Base-by-base conservation (phyloP, 371 early-diverging fungal species). In the Mycotypha africana region DNA sequence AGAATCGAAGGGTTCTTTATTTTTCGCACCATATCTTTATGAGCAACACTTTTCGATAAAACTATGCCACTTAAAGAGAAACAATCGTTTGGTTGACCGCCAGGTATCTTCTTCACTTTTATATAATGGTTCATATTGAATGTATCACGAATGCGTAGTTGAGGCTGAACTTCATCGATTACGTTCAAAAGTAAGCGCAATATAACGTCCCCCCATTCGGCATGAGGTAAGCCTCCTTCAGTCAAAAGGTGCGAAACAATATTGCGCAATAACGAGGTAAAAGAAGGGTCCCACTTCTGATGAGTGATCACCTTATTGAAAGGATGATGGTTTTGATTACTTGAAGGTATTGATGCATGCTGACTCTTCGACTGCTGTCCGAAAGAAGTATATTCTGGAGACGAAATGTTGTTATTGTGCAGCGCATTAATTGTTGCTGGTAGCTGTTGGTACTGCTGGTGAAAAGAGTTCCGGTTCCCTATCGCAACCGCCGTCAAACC, bases 21-120 rank as follows among this genome's bases (percentile, higher is more conserved):
- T 3, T 60, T 65, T 3, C 79, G 69, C 10, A 82, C 74, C 95
- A 95, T 95, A 42, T 73, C 67, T 51, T 92, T 90, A 65, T 97
- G 95, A 0, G 88, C 88, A 4, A 94, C 75, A 49, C 84, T 86
- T 60, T 93, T 93, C 19, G 92, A 80, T 51, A 85, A 85, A 3
- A 94, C 94, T 3, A 92, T 78, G 6, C 91, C 93, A 21, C 81
- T 67, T 25, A 96, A 73, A 54, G 84, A 91, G 32, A 83, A 76
- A 30, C 86, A 83, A 56, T 93, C 89, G 23, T 60, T 45, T 0
- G 91, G 88, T 20, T 55, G 34, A 2, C 92, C 95, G 9, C 95
- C 95, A 0, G 94, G 87, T 19, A 96, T 85, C 51, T 84, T 84
- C 58, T 97, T 97, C 59, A 96, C 84, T 56, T 93, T 93, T 45